A percentile compares a stretch with the other conserved stretches of the same genome.
phyloP scores from a whole-genome alignment of 164 flowering plant genomes.

The Malania oleifera region DNA sequence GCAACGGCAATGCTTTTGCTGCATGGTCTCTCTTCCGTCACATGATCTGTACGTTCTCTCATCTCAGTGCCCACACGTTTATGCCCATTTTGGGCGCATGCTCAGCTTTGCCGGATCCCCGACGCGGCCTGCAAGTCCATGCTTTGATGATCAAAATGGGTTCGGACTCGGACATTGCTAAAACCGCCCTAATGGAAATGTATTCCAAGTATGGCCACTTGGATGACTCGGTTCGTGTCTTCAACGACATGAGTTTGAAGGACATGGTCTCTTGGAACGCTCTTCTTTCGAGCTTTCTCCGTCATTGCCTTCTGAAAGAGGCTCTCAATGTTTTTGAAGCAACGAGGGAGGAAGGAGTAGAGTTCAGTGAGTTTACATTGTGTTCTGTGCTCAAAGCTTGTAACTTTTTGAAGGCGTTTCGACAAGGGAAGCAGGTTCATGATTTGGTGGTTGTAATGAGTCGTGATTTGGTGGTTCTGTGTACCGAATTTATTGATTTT shows the following conservation, averaged over 20 bases:
- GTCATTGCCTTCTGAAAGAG: not conserved
- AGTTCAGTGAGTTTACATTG: too few relatives aligned
- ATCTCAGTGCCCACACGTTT: too few relatives aligned
- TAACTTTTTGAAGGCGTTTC: too few relatives aligned
- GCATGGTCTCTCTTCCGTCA: too few relatives aligned
- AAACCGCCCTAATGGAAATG: not conserved
- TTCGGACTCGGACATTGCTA: not conserved
- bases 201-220: not conserved
- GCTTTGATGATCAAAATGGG: not conserved
- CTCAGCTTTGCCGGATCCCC: not conserved
- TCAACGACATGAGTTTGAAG: not conserved
- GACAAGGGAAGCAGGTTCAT: too few relatives aligned
- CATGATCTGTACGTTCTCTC: too few relatives aligned
- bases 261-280: constrained; percentile 3
- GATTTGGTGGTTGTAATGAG: not conserved
- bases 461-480: not conserved
- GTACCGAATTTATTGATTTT: not conserved
- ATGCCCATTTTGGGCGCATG: not conserved
- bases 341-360: too few relatives aligned
- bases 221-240: not conserved
- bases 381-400: too few relatives aligned
- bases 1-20: too few relatives aligned
- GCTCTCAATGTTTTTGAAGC: too few relatives aligned
- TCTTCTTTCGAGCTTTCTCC: not conserved
- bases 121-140: not conserved